Percentiles rank a stretch among this genome's conserved stretches.
phyloP scores from a whole-genome alignment of 495 filamentous ascomycete species.

The Hapsidospora chrysogenum region DNA sequence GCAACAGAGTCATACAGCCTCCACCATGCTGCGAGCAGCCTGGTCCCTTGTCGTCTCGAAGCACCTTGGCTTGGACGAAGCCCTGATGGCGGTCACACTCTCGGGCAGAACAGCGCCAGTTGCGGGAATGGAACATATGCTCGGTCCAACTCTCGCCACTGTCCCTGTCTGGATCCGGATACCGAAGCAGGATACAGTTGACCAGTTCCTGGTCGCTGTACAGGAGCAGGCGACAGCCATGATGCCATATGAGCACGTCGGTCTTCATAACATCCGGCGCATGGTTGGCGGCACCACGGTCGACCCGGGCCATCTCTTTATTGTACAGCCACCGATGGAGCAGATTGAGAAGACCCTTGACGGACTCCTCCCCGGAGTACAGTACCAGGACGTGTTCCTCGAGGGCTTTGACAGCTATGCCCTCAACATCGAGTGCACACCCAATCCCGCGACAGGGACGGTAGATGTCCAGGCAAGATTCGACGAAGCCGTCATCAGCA shows the following conservation, averaged over 20 bases:
- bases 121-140: background rate
- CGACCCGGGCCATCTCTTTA: too few species aligned
- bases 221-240: constrained; percentile 1
- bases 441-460: background rate
- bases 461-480: background rate
- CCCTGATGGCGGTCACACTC: background rate
- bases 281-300: too few species aligned
- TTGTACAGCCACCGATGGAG: too few species aligned
- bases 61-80: background rate
- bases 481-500: background rate
- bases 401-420: background rate
- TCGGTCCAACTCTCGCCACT: background rate
- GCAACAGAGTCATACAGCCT: background rate
- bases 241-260: constrained; percentile 1
- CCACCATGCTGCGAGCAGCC: background rate
- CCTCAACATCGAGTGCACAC: background rate
- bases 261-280: constrained; percentile 1
- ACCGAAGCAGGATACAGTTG: too few species aligned
- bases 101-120: background rate
- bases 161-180: background rate
- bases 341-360: too few species aligned
- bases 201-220: background rate
- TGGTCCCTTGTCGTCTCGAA: background rate
- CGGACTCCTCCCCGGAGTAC: too few species aligned
- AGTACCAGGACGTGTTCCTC: too few species aligned